phyloP scores from a whole-genome alignment of 805 yeast genomes.

The Pichia californica region DNA sequence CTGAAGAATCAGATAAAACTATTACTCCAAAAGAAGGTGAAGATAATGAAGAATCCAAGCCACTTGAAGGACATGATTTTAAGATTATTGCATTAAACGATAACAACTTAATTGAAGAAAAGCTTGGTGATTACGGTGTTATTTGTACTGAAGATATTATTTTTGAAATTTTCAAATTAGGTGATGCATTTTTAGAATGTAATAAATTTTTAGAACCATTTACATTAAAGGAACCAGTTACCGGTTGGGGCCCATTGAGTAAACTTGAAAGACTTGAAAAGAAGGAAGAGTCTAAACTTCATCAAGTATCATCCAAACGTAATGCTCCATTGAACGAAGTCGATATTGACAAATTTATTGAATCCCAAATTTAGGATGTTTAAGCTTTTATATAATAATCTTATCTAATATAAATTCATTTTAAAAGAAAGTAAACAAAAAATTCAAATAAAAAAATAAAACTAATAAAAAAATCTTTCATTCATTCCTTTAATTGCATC shows the following conservation, averaged over 20 bases:
- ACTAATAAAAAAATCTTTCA: too few relatives aligned
- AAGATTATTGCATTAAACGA: conserved; percentile 52
- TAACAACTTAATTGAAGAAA: conserved; percentile 69
- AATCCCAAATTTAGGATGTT: conserved; percentile 40
- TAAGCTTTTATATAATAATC: too few relatives aligned
- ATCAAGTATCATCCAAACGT: conserved; percentile 51
- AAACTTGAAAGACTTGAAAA: conserved; percentile 59
- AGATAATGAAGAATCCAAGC: conserved; percentile 14
- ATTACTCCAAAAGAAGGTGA: conserved; percentile 15
- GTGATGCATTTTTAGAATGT: conserved; percentile 57
- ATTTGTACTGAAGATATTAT: conserved; percentile 78
- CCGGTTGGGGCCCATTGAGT: conserved; percentile 69
- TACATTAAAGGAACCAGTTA: conserved; percentile 58
- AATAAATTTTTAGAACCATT: conserved; percentile 65
- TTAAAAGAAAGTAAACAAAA: too few relatives aligned
- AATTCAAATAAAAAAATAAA: too few relatives aligned
- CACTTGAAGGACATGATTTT: conserved; percentile 11
- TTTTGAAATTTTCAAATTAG: conserved; percentile 59
- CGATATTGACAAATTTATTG: conserved; percentile 64
- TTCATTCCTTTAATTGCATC: too few relatives aligned
- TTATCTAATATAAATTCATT: too few relatives aligned
- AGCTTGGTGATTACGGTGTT: conserved; percentile 59
- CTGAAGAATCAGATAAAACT: conserved; percentile 13
- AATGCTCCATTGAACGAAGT: conserved; percentile 62
- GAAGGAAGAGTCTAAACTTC: conserved; percentile 42